Evolutionary conservation across 805 yeast species (phyloP).

Genomic region (Citeromyces nyonsensis): DNA sequence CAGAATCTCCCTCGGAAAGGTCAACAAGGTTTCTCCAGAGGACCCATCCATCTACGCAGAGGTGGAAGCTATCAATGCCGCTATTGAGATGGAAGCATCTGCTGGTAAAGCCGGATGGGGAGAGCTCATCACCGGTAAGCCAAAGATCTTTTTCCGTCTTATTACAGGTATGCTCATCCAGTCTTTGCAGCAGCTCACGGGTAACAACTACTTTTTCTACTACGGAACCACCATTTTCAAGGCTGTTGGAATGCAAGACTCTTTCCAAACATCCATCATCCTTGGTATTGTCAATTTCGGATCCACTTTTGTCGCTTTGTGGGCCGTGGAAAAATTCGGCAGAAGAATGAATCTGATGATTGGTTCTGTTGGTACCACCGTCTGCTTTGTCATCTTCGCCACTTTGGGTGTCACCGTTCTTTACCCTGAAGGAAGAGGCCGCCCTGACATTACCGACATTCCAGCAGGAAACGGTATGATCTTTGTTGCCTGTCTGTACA

Average conservation of each 20-base stretch:
- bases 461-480: slow-evolving; percentile 29
- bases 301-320: slow-evolving; percentile 35
- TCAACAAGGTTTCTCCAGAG: slow-evolving; percentile 21
- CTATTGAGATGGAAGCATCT: slow-evolving; percentile 28
- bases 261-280: slow-evolving; percentile 25
- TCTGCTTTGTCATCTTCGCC: slow-evolving; percentile 44
- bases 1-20: slow-evolving; percentile 27
- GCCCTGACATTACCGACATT: slow-evolving; percentile 9
- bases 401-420: slow-evolving; percentile 24
- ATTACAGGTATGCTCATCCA: slow-evolving; percentile 38
- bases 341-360: slow-evolving; percentile 44
- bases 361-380: slow-evolving; percentile 51
- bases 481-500: slow-evolving; percentile 41
- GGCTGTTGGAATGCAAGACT: slow-evolving; percentile 28
- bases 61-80: slow-evolving; percentile 21
- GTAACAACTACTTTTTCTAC: slow-evolving; percentile 60
- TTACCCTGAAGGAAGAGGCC: slow-evolving; percentile 15
- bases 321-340: slow-evolving; percentile 40
- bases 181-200: slow-evolving; percentile 59
- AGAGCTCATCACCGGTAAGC: slow-evolving; percentile 33
- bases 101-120: slow-evolving; percentile 36
- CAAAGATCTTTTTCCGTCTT: slow-evolving; percentile 23
- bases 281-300: slow-evolving; percentile 29
- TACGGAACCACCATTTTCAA: slow-evolving; percentile 51
- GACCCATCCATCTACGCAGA: slow-evolving; percentile 16